Base-by-base conservation (phyloP, 805 yeast genomes). In the Lipomyces sp. region DNA sequence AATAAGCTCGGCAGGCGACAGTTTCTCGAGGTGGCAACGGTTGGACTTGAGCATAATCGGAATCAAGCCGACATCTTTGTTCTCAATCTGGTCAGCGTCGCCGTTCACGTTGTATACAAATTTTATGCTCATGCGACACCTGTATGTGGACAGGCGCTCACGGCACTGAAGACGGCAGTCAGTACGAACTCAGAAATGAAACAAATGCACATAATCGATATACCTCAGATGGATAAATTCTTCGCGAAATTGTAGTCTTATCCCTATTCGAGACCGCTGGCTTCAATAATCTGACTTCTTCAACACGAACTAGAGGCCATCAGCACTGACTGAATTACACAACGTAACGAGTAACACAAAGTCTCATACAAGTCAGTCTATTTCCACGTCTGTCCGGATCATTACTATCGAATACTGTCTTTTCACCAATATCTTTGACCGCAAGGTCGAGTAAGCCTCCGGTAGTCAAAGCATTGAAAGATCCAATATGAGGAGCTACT, bases 391-490 rank as follows among this genome's bases (percentile, higher is more conserved):
- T 84, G 56, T 80, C 83, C 7, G 84, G 78, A 62, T 89, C 92
- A 66, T 81, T 85, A 35, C 92, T 87, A 78, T 95, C 99, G 76
- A 91, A 94, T 11, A 92, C 87, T 18, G 92, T 87, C 75, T 88
- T 90, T 66, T 85, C 79, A 8, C 98, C 99, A 67, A 95, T 92
- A 75, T 95, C 98, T 74, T 88, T 83, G 57, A 89, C 96, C 1
- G 90, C 98, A 60, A 89, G 80, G 77, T 93, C 92, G 67, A 95
- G 82, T 33, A 95, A 78, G 4, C 97, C 97, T 55, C 97, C 97
- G 65, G 90, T 96, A 32, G 97, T 90, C 64, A 95, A 82, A 4
- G 98, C 98, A 82, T 95, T 90, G 83, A 95, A 95, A 1, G 98
- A 94, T 7, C 97, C 98, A 64, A 95, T 85, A 77, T 95, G 99